Evolutionary conservation across 768 basidiomycete species (phyloP), one percentile per base, ranked within the genome.

Genomic region (Leccinum fibrillosum): DNA sequence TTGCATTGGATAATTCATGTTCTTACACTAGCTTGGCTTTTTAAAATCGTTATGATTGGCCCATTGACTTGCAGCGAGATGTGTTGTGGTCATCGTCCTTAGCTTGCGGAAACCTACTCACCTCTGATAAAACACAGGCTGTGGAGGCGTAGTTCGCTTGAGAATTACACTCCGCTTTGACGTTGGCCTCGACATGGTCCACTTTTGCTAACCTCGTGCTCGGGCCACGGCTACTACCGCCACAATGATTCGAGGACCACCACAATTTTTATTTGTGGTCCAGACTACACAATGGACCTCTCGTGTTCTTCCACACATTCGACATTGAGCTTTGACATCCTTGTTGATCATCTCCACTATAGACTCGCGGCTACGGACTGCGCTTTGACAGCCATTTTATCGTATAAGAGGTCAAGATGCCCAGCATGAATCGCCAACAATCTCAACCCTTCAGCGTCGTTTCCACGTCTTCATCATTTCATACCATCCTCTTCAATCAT

Each of bases 351-450:
- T 23, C 45, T 50, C 35, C 10, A 28, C 25, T 49, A 30, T 56
- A 44, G 26, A 21, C 8, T 3, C 7, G 4, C 39, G 53, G 28
- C 11, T 12, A 10, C 34, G 34, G 44, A 34, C 2, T 17, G 35
- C 34, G 55, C 55, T 62, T 61, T 55, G 48, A 58, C 49, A 4
- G 4, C 4, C 1, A 21, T 19, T 23, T 30, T 35, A 23, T 26
- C 7, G 19, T 53, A 62, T 58, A 65, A 65, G n/a, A 49, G 17
- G 26, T 13, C 12, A 8, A n/a, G 19, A 9, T 49, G 52, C 42
- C 25, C 30, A 34, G 45, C 32, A 53, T 19, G 45, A 28, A 10
- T 28, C 8, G 28, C 7, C 45, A 47, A 19, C 37, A 49, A 34
- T 35, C 17, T 34, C 8, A 26, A 45, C 28, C 37, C 15, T 47